Conservation (phyloP, 257 asterid genomes). For the Penstemon davidsonii region DNA sequence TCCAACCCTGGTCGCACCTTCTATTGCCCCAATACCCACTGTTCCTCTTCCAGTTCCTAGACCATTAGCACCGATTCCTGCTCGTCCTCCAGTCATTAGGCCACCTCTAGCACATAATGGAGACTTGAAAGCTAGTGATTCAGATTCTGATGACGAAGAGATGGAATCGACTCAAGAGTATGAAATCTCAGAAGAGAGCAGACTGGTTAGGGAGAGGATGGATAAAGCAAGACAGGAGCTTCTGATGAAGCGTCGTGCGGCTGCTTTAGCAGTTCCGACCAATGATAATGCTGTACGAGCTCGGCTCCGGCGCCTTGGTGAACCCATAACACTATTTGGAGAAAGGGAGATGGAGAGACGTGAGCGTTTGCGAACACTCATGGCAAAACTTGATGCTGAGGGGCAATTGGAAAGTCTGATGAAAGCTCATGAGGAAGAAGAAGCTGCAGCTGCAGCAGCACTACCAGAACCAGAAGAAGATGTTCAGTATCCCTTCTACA, state of each 20-base stretch:
- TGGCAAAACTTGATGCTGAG: conserved; percentile 81
- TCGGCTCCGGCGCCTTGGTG: conserved; percentile 86
- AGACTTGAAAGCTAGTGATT: conserved; percentile 47
- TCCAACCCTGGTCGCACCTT: conserved; percentile 42
- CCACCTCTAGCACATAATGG: conserved; percentile 60
- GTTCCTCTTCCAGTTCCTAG: conserved; percentile 46
- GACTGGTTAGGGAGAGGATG: conserved; percentile 58
- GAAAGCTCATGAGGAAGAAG: conserved; percentile 98
- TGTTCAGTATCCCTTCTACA: conserved; percentile 77
- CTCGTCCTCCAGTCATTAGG: conserved; percentile 52
- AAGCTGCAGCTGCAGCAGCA: conserved; percentile 52
- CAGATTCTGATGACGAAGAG: conserved; percentile 66
- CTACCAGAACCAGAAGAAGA: conserved; percentile 70
- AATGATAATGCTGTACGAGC: conserved; percentile 87
- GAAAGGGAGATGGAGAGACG: conserved; percentile 98
- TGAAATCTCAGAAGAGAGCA: conserved; percentile 84
- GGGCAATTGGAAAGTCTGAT: conserved; percentile 87
- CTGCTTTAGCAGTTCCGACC: conserved; percentile 92
- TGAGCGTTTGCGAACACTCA: conserved; percentile 72
- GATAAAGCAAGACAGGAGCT: conserved; percentile 91
- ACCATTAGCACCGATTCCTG: conserved; percentile 73
- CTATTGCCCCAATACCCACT: conserved; percentile 59
- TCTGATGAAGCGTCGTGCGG: conserved; percentile 81
- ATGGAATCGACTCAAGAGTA: conserved; percentile 50
- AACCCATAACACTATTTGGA: conserved; percentile 89